Conservation (phyloP, 352 stramenopile species). For the Globisporangium megalacanthum region DNA sequence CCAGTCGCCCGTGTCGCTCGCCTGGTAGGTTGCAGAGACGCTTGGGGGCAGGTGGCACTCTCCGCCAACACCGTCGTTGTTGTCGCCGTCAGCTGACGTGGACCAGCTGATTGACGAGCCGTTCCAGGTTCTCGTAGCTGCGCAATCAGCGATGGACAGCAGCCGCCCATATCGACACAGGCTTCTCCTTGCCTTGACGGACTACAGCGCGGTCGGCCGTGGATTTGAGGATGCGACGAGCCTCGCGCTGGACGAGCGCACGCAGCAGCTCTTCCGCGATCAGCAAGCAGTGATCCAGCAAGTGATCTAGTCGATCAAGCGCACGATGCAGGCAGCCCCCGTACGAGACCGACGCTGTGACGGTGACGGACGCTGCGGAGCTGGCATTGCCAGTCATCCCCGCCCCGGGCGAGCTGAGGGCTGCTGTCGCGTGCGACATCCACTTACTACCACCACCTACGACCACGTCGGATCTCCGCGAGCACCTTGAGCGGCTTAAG, state of each 20-base stretch:
- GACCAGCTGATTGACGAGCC: slow-evolving; percentile 31
- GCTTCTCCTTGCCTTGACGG: slow-evolving; percentile 12
- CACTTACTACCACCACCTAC: no score
- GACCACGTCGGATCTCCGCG: slow-evolving; percentile 11
- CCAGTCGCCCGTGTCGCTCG: slow-evolving; percentile 1
- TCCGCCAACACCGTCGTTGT: not conserved
- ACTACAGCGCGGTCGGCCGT: slow-evolving; percentile 28
- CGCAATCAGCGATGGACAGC: slow-evolving; percentile 15
- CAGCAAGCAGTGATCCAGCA: slow-evolving; percentile 28
- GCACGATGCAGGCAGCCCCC: not conserved
- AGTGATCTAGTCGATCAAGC: slow-evolving; percentile 21
- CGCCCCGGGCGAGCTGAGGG: not conserved
- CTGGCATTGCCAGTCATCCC: slow-evolving; percentile 2
- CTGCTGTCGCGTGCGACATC: not conserved
- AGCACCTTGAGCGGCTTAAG: slow-evolving; percentile 35
- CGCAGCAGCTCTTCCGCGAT: slow-evolving; percentile 23
- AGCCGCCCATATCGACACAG: not conserved
- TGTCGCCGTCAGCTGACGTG: slow-evolving; percentile 1
- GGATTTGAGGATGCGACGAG: slow-evolving; percentile 26
- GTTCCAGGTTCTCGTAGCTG: slow-evolving; percentile 30
- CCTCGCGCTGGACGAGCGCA: slow-evolving; percentile 34
- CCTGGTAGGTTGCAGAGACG: not conserved
- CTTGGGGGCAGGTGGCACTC: not conserved
- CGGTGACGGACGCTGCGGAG: not conserved
- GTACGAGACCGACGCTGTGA: no score